Percentiles rank a stretch among this genome's conserved stretches.
Conservation (phyloP, 371 early-diverging fungal genomes). For the Mycotypha africana region DNA sequence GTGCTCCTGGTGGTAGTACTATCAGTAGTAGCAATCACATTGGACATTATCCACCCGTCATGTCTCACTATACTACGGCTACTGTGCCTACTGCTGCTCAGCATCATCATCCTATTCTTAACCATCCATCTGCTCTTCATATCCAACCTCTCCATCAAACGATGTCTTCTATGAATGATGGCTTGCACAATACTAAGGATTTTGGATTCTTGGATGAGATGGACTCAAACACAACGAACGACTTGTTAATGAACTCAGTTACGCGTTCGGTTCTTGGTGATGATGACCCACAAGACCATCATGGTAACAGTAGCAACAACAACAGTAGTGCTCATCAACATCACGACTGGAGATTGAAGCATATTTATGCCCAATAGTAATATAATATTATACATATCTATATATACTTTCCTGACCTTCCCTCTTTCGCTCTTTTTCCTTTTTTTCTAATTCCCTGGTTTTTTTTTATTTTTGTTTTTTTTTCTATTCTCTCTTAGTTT, state of each 20-base stretch:
- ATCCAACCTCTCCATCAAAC: too few species aligned
- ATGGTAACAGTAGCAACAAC: too few species aligned
- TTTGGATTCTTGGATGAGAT: too few species aligned
- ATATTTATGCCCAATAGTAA: conserved; percentile 9
- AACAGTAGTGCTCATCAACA: too few species aligned
- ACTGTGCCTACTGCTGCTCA: background rate
- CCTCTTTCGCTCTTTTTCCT: background rate
- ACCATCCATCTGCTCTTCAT: too few species aligned
- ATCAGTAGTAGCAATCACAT: background rate
- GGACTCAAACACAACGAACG: too few species aligned
- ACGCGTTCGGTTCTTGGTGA: too few species aligned
- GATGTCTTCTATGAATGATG: background rate
- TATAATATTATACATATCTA: background rate
- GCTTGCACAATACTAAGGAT: background rate
- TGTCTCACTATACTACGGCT: background rate
- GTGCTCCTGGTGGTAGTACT: background rate
- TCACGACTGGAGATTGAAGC: conserved; percentile 9
- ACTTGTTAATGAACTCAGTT: too few species aligned
- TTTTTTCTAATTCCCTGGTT: background rate
- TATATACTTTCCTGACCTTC: too few species aligned
- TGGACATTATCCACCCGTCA: background rate
- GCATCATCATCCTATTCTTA: conserved; percentile 1
- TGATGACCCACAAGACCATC: too few species aligned
- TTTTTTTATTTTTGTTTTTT: background rate
- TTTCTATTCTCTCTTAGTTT: too few species aligned